Evolutionary conservation across 306 rosid genomes (phyloP), one percentile per base, ranked within the genome.

Genomic region (Heteromeles arbutifolia): DNA sequence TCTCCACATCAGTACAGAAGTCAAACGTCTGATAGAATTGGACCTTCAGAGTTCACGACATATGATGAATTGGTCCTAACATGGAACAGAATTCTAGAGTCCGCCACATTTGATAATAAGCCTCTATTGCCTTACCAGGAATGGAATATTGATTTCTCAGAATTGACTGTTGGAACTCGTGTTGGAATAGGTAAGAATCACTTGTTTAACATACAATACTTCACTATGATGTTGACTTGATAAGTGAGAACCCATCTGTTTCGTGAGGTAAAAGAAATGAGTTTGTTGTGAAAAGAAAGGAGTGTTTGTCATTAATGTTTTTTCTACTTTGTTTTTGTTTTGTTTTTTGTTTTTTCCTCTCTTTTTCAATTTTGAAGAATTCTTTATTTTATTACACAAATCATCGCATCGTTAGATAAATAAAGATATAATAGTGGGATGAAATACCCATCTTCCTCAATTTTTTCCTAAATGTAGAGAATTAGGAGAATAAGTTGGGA

Each of bases 121-220:
- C 92, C 98, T 70, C 81, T 96, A 15, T 83, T 96, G 72, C 93
- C 96, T 48, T 96, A 89, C 85, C 88, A 87, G 66, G 96, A 87
- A 82, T 96, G 99, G 99, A 87, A 89, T 82, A 88, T 96, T 72
- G 97, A 96, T 85, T 96, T 84, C 90, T 82, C 96, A 34, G 99
- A 96, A 73, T 77, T 96, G 79, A 90, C 87, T 58, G 97, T 96
- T 78, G 98, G 97, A 84, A 92, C 90, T 65, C 99, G 99, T 58
- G 95, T 96, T 61, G 99, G 99, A 67, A 96, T 96, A 66, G 99
- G 99, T 90, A 82, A 84, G 89, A 65, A 81, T 74, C 25, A 41
- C n/a, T 74, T 56, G 17, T 11, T 54, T 66, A 41, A 19, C 68
- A 64, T 31, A 29, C 18, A 17, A 32, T 64, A 29, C 68, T 64